These are phyloP conservation scores for Plenodomus biglobosus DNA, from an alignment of 2,329 filamentous ascomycete species.

Conservation along the genomic window DNA sequence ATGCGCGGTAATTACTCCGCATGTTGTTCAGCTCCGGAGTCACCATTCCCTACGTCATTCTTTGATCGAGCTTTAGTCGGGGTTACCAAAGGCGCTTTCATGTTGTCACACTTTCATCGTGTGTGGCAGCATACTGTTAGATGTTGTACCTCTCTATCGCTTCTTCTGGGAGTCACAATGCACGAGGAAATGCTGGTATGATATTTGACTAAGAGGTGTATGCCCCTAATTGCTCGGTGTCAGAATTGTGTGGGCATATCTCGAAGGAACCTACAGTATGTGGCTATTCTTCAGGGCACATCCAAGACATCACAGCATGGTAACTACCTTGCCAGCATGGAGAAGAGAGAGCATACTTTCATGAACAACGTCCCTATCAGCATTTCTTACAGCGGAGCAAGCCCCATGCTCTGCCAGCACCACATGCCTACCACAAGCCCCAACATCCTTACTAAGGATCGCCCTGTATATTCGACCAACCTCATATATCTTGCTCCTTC, in stretches of 20 bases:
- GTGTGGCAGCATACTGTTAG: too few relatives aligned
- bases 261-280: too few relatives aligned
- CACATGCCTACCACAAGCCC: background rate
- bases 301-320: too few relatives aligned
- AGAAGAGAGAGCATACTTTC: too few relatives aligned
- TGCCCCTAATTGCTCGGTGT: too few relatives aligned
- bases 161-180: too few relatives aligned
- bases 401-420: background rate
- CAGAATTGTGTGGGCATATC: too few relatives aligned
- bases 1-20: slow-evolving; percentile 7
- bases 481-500: background rate
- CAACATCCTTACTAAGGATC: background rate
- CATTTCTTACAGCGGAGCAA: background rate
- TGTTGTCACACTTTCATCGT: background rate
- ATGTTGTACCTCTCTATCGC: too few relatives aligned
- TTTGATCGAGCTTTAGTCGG: background rate
- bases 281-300: too few relatives aligned
- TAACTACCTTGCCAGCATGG: too few relatives aligned
- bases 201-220: too few relatives aligned
- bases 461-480: background rate
- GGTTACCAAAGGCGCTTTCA: background rate
- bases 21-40: slow-evolving; percentile 9
- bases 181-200: too few relatives aligned
- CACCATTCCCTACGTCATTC: background rate
- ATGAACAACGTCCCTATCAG: background rate